Evolutionary conservation across 257 asterid species (phyloP).

Genomic region (Przewalskia tangutica): DNA sequence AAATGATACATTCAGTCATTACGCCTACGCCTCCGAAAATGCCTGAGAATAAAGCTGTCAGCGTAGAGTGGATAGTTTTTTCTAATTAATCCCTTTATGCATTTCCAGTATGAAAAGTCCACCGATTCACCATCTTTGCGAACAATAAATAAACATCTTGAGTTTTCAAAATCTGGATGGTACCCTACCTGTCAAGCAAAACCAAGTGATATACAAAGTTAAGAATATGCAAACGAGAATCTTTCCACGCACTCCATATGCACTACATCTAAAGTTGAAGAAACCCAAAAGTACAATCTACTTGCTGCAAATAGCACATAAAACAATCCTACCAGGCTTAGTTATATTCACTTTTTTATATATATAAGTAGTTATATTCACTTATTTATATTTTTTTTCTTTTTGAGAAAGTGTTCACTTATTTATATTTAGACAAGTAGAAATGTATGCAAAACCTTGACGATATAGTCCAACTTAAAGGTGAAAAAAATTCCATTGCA

Average conservation of each 20-base stretch:
- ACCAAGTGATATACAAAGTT: constrained; percentile 4
- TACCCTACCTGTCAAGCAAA: constrained; percentile 63
- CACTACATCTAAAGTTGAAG: background rate
- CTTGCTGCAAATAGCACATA: background rate
- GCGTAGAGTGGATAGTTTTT: constrained; percentile 88
- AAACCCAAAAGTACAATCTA: background rate
- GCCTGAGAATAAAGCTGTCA: constrained; percentile 78
- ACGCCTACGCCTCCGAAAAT: constrained; percentile 58
- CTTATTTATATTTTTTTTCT: background rate
- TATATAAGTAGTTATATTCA: background rate
- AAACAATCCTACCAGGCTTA: background rate
- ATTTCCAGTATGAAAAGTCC: constrained; percentile 96
- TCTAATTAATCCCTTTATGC: constrained; percentile 84
- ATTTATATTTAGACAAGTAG: background rate
- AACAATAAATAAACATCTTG: constrained; percentile 82
- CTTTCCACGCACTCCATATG: background rate
- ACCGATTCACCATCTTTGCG: constrained; percentile 85
- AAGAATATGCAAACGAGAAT: background rate
- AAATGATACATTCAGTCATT: constrained; percentile 30
- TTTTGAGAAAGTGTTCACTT: background rate
- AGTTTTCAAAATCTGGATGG: constrained; percentile 76
- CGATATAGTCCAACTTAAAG: background rate
- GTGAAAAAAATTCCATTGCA: background rate
- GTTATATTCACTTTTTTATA: background rate
- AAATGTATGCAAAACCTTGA: background rate